Base-by-base conservation (phyloP, 2,329 filamentous ascomycete species). In the Karstenula rhodostoma region DNA sequence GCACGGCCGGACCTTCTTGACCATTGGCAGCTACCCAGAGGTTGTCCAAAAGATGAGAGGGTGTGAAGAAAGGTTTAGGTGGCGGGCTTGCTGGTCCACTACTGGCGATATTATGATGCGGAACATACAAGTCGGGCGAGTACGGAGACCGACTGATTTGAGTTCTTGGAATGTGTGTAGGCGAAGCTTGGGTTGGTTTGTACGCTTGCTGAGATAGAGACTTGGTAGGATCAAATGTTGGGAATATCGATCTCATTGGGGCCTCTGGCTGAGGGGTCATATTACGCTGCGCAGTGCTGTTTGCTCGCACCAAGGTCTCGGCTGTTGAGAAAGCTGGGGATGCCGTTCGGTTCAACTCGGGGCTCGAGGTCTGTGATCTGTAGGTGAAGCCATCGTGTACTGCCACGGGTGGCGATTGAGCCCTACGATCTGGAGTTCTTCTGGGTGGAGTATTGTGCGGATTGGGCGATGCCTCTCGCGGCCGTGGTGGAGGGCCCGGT, bases 11-110 rank as follows among this genome's bases (percentile, higher is more conserved):
- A 10, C 73, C 68, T 1, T 88, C 89, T 69, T 86, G 91, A 13
- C 89, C 90, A 71, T 91, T 91, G 61, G 86, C 82, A 0, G 88
- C 87, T 67, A 90, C 87, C 89, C 89, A 92, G 9, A 90, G 82
- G 53, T 83, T 83, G 65, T 86, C 86, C 37, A 91, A 83, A 63
- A 90, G 84, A 47, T 89, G 86, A 1, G 84, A 87, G 0, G 85
- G 84, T 0, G 78, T 79, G 58, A 78, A 78, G 64, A 77, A 79
- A 0, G 72, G 72, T 23, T 73, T 75, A 6, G 69, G 70, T 52
- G 69, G 63, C 48, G 67, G 62, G 55, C 64, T 66, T 43, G 62
- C 63, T 43, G 54, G 65, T 59, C 55, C 66, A 29, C 68, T 74
- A 27, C 71, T 67, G 0, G 74, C 65, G 17, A 78, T 67, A 59